phyloP scores from a whole-genome alignment of 2,329 filamentous ascomycete genomes.

The Penicillium sp. region DNA sequence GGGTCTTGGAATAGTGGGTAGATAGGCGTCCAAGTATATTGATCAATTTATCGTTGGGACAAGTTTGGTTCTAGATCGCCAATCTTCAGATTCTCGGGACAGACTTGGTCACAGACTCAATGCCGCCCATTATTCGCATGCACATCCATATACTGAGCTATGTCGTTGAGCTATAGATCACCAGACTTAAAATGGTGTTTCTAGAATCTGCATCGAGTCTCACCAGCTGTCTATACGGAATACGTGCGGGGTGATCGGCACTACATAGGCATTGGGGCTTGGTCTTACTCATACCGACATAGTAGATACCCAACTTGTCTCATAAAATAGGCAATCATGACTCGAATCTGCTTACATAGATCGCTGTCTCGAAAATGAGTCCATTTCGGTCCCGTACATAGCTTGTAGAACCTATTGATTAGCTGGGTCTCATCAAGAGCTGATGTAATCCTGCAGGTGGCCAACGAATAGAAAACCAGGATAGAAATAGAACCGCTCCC shows the following conservation, averaged over 20 bases:
- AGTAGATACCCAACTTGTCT: neutral
- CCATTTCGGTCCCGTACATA: neutral
- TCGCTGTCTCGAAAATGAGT: neutral
- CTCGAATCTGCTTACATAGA: neutral
- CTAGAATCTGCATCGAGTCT: neutral
- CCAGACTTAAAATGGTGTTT: neutral
- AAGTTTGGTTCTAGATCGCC: no score
- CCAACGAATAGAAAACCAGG: neutral
- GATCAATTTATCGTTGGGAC: no score
- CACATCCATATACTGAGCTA: no score
- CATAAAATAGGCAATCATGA: neutral
- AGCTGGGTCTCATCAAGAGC: neutral
- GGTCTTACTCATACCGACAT: neutral
- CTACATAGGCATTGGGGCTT: neutral
- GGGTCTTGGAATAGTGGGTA: no score
- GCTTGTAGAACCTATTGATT: neutral
- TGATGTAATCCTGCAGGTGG: slow-evolving; percentile 9
- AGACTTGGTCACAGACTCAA: no score
- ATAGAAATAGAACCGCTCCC: slow-evolving; percentile 1
- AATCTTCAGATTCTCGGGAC: no score
- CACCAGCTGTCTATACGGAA: neutral
- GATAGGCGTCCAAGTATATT: no score
- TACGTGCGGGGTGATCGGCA: neutral
- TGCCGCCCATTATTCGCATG: no score
- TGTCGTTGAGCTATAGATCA: neutral